A percentile compares a stretch with the other conserved stretches of the same genome.
Evolutionary conservation across 305 asterid genomes (phyloP).

Genomic region (Fraxinus angustifolia): DNA sequence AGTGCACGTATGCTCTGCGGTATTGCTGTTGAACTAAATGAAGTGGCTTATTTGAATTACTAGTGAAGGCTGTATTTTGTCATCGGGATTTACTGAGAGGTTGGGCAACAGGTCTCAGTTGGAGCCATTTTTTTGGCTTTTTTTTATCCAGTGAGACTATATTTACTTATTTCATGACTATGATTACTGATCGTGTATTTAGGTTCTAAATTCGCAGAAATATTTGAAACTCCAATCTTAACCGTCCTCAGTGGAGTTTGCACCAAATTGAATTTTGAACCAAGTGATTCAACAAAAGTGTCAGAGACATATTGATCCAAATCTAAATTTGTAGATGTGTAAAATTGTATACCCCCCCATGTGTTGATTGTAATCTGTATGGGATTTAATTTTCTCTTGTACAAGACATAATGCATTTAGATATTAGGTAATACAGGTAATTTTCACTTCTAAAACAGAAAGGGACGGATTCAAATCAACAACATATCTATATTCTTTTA

Average conservation of each 20-base stretch:
- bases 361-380: not conserved
- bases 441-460: not conserved
- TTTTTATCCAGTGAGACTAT: not conserved
- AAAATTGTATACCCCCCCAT: not conserved
- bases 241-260: not conserved
- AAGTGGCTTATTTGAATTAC: not conserved
- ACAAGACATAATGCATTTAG: not conserved
- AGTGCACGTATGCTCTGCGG: not conserved
- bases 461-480: slow-evolving; percentile 1
- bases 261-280: not conserved
- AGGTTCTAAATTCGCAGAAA: not conserved
- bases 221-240: not conserved
- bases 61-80: not conserved
- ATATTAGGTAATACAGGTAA: not conserved
- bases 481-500: slow-evolving; percentile 1
- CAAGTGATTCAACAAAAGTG: not conserved
- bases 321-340: not conserved
- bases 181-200: not conserved
- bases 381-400: not conserved
- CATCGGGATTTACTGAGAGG: not conserved
- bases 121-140: not conserved
- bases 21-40: not conserved
- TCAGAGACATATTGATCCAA: not conserved
- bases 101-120: not conserved
- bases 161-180: not conserved